Evolutionary conservation across 257 asterid genomes (phyloP), one percentile per base, ranked within the genome.

Genomic region (Nicotiana paniculata): DNA sequence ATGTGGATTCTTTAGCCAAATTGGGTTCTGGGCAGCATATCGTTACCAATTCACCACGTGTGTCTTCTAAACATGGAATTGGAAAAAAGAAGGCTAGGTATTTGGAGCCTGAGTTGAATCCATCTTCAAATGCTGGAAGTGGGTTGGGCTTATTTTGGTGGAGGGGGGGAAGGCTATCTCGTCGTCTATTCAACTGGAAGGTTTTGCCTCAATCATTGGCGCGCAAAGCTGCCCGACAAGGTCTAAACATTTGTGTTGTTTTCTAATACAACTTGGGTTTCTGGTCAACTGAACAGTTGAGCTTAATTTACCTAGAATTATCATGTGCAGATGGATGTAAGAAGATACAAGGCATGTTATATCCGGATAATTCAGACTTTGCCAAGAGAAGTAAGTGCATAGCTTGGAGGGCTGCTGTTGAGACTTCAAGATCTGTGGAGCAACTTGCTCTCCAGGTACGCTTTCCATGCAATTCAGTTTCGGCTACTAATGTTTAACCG

Each of bases 81-180:
- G 88, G 88, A 82, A 89, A 89, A 89, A 96, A 87, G 85, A 90
- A 89, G 81, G 86, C 87, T 48, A 89, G 90, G 82, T 81, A 87
- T 80, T 86, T 90, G 54, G 94, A 88, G 79, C 88, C 58, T 77
- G 92, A 85, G 80, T 37, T 82, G 10, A 69, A 84, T 66, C 89
- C 93, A 69, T 84, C 94, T 83, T 86, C 94, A 51, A 93, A 86
- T 86, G 88, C 92, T 82, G 91, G 89, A 17, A 74, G 87, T 81
- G 97, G 98, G 69, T 87, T 86, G 83, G 86, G 93, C 86, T 89
- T 89, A 82, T 93, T 93, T 86, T 96, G 99, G 99, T 93, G 98
- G 99, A 92, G 98, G 87, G 99, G 99, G 81, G 97, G 98, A 80
- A 90, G 90, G 85, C 90, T 90, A 81, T 96, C 99, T n/a, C 91